These are phyloP conservation scores for Nepenthes mirabilis DNA, from an alignment of 148 eudicot genomes.

Conservation along the genomic window DNA sequence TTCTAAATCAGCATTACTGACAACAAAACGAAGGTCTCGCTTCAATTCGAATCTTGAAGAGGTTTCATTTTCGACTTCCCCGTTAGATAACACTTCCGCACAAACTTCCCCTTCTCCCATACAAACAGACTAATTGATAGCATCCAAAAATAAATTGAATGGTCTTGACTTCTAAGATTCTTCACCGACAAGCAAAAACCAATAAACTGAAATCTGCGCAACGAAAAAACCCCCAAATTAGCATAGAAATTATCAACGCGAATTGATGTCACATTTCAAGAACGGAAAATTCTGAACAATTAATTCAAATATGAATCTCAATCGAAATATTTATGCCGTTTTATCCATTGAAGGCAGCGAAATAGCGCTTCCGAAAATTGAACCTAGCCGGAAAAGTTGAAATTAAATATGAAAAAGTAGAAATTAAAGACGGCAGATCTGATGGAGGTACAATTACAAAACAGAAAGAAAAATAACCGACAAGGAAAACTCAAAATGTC, in stretches of 20 bases:
- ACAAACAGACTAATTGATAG: conserved; percentile 11
- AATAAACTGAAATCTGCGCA: neutral
- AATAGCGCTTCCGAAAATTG: no score
- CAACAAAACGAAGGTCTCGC: conserved; percentile 30
- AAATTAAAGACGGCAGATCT: conserved; percentile 6
- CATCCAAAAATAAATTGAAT: neutral
- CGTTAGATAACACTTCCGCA: conserved; percentile 17
- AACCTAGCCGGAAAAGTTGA: neutral
- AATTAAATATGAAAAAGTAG: neutral
- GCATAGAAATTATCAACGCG: neutral
- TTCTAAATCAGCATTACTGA: conserved; percentile 16
- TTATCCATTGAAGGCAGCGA: no score
- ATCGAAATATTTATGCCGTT: neutral
- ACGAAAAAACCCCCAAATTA: neutral
- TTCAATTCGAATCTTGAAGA: conserved; percentile 22
- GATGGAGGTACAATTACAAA: conserved; percentile 14
- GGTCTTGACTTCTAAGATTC: neutral
- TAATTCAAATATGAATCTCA: conserved; percentile 7
- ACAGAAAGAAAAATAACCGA: neutral
- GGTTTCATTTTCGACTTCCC: conserved; percentile 18
- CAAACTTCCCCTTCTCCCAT: conserved; percentile 57
- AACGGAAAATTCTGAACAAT: neutral
- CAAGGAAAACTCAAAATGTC: conserved; percentile 1
- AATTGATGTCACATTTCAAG: neutral
- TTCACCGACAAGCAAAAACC: neutral